Evolutionary conservation across 2,329 filamentous ascomycete species (phyloP), one percentile per base, ranked within the genome.

Genomic region (Geoglossum cookeanum): DNA sequence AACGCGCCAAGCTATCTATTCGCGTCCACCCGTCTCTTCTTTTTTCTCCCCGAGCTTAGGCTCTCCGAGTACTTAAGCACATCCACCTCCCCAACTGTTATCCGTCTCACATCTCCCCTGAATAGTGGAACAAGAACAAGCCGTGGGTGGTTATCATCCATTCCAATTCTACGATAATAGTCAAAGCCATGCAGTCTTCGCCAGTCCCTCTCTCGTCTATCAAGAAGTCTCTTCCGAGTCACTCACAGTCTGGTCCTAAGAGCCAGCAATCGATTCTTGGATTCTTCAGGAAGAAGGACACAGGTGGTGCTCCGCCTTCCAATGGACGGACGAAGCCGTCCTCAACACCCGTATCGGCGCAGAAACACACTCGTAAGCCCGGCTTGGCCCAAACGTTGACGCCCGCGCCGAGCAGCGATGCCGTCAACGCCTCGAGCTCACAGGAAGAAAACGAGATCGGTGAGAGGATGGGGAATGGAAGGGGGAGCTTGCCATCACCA

Each of bases 401-500:
- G 0, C 87, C 88, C 3, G 78, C 84, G 4, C 84, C 88, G 4
- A 94, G 87, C 68, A 94, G 88, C 69, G 87, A 94, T 69, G 78
- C 77, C 39, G 68, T 80, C 30, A 80, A 84, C 56, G 81, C 81
- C 27, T 75, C 77, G 0, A 85, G 81, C 68, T 84, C 83, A 0
- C 81, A 86, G 61, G 80, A 85, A 63, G 83, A 84, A 60, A 74
- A 79, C 58, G 73, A 73, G 57, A 67, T 67, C 48, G 64, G 71
- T 61, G 70, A 71, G 58, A 68, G 68, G 47, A 62, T 65, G 60
- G 75, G 77, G 68, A 76, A 78, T 68, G 75, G 74, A 64, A 71
- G 76, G 64, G 74, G 75, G 68, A 74, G 73, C 70, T 67, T 72
- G 65, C 69, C 66, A 42, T 75, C 69, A 57, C 66, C 69, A 53